phyloP scores from a whole-genome alignment of 306 rosid genomes.

The Quercus parvula region DNA sequence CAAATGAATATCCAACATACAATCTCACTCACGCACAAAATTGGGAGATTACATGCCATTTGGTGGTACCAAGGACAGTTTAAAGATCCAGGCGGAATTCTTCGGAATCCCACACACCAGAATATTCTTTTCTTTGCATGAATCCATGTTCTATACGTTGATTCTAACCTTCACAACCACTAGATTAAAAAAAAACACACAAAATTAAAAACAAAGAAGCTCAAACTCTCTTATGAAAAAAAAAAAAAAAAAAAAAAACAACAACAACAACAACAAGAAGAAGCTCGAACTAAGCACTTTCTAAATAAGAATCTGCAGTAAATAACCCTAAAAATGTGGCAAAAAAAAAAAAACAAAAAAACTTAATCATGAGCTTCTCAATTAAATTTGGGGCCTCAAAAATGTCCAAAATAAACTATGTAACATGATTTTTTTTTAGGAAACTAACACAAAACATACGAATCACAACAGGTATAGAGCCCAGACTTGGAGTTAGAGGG shows the following conservation, averaged over 20 bases:
- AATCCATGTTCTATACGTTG: slow-evolving; percentile 70
- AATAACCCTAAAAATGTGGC: background rate
- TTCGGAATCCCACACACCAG: slow-evolving; percentile 53
- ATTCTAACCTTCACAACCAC: slow-evolving; percentile 71
- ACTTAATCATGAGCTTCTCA: too few relatives aligned
- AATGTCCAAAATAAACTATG: too few relatives aligned
- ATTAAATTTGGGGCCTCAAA: too few relatives aligned
- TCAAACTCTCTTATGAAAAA: too few relatives aligned
- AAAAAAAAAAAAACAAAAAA: too few relatives aligned
- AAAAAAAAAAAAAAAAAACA: too few relatives aligned
- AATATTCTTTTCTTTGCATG: slow-evolving; percentile 51
- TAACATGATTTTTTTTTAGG: too few relatives aligned
- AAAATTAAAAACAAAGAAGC: slow-evolving; percentile 16
- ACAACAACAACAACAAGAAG: too few relatives aligned
- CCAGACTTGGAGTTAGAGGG: too few relatives aligned
- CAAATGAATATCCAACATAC: background rate
- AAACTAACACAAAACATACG: too few relatives aligned
- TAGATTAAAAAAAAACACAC: background rate
- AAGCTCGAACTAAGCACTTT: background rate
- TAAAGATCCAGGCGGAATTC: slow-evolving; percentile 74
- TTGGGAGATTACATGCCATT: slow-evolving; percentile 74
- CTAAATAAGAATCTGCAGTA: background rate
- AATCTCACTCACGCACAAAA: background rate
- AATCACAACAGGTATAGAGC: too few relatives aligned
- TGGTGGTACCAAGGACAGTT: slow-evolving; percentile 86